Base-by-base conservation (phyloP, 106 monocot genomes). In the Dioscorea zingiberensis region DNA sequence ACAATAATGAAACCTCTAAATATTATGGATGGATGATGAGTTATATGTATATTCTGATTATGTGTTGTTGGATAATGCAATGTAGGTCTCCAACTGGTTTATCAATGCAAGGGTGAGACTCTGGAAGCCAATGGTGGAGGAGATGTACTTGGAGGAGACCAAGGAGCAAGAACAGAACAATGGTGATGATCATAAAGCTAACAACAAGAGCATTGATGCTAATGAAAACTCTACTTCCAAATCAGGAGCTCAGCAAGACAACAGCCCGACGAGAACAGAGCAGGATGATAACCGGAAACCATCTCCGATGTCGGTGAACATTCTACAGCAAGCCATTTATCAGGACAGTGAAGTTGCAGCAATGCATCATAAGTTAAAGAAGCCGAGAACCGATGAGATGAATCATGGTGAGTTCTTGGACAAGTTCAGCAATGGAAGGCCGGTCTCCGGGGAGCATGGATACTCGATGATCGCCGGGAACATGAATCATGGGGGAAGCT, bases 61-160 rank as follows among this genome's bases (percentile, higher is more conserved):
- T 46, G 44, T n/a, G 44, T 17, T 25, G 11, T 64, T 22, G 1
- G 11, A 47, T 1, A 48, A 28, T 66, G 26, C 23, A 18, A 74
- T 71, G 29, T 48, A 91, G 91, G 91, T 91, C 3, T 91, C 91
- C 16, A 91, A 91, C 59, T 91, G 91, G 91, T 91, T 91, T 75
- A 91, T 91, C 48, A 91, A 91, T 44, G 91, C 91, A n/a, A 80
- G 91, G 55, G 91, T 90, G 21, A 67, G 90, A n/a, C 86, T 91
- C n/a, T 91, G 91, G 91, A 91, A 91, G 78, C 91, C 91, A 30
- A 91, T 91, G 91, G 91, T 91, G 65, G 91, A 91, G 71, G 86
- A 91, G 65, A 91, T 91, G 91, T 91, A 86, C 66, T 16, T 73
- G 68, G 91, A 91, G 59, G 91, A 91, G 73, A 72, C 65, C 18